These are phyloP conservation scores for Gaeumannomyces tritici DNA, from an alignment of 2,329 filamentous ascomycete genomes.

Conservation along the genomic window DNA sequence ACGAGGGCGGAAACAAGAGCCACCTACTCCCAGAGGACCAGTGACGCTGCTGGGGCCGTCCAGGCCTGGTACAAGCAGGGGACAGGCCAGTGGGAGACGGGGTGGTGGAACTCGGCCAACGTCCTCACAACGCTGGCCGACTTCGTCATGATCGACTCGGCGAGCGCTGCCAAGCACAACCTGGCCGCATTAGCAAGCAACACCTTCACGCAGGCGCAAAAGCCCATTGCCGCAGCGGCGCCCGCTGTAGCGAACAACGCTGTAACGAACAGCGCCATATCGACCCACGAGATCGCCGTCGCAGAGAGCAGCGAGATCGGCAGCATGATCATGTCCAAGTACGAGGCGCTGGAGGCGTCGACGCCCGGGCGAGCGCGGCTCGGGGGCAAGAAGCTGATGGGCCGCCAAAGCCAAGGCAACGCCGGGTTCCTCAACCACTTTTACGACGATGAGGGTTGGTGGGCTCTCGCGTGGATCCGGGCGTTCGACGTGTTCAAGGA, in stretches of 20 bases:
- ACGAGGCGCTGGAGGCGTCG: constrained; percentile 17
- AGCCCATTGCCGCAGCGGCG: too few relatives aligned
- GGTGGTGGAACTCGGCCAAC: constrained; percentile 72
- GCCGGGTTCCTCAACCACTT: constrained; percentile 42
- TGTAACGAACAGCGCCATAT: constrained; percentile 23
- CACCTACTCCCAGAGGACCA: constrained; percentile 23
- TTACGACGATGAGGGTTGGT: constrained; percentile 56
- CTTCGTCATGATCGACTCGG: constrained; percentile 26
- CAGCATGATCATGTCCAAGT: constrained; percentile 27
- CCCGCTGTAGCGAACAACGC: too few relatives aligned
- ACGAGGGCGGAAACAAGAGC: constrained; percentile 7
- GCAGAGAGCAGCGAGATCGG: too few relatives aligned
- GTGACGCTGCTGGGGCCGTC: constrained; percentile 29
- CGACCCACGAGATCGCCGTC: constrained; percentile 25
- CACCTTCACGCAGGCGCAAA: constrained; percentile 36
- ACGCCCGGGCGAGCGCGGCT: background rate
- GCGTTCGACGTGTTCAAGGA: constrained; percentile 40
- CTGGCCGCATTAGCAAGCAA: constrained; percentile 30
- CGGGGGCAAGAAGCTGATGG: background rate
- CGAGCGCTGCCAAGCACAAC: constrained; percentile 24
- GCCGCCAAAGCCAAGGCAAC: constrained; percentile 20
- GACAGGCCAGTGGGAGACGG: constrained; percentile 54
- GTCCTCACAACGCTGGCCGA: constrained; percentile 53
- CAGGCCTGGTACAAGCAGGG: constrained; percentile 51
- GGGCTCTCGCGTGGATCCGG: constrained; percentile 48